Percentiles rank a stretch among this genome's conserved stretches.
phyloP scores from a whole-genome alignment of 2,329 filamentous ascomycete species.

The Pyricularia grisea region DNA sequence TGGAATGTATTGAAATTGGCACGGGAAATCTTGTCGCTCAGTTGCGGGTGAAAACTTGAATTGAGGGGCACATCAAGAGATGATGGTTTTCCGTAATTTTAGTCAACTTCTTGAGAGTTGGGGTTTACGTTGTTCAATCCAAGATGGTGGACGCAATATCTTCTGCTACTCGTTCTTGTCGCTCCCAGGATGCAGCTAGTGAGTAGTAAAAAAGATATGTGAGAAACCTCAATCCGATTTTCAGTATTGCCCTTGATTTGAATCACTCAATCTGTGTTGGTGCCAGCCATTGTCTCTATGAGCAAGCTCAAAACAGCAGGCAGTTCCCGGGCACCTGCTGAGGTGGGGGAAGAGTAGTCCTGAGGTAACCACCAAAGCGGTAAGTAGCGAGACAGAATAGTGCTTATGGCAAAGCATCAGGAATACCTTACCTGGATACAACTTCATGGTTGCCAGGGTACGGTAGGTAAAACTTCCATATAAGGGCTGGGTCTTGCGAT shows the following conservation, averaged over 20 bases:
- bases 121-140: neutral
- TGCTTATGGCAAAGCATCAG: neutral
- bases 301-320: neutral
- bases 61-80: neutral
- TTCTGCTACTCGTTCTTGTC: neutral
- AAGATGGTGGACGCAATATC: neutral
- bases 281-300: neutral
- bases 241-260: neutral
- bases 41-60: neutral
- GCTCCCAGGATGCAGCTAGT: neutral
- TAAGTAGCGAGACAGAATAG: neutral
- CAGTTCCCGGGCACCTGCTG: neutral
- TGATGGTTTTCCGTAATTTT: neutral
- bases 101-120: neutral
- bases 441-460: neutral
- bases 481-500: neutral
- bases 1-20: neutral
- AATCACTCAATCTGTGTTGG: neutral
- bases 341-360: neutral
- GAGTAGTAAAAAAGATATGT: neutral
- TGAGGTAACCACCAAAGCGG: too few species aligned
- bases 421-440: neutral
- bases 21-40: neutral
- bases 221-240: neutral
- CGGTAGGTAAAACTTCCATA: neutral